These are phyloP conservation scores for Clarireedia hainanense DNA, from an alignment of 2,329 filamentous ascomycete genomes.

Conservation along the genomic window DNA sequence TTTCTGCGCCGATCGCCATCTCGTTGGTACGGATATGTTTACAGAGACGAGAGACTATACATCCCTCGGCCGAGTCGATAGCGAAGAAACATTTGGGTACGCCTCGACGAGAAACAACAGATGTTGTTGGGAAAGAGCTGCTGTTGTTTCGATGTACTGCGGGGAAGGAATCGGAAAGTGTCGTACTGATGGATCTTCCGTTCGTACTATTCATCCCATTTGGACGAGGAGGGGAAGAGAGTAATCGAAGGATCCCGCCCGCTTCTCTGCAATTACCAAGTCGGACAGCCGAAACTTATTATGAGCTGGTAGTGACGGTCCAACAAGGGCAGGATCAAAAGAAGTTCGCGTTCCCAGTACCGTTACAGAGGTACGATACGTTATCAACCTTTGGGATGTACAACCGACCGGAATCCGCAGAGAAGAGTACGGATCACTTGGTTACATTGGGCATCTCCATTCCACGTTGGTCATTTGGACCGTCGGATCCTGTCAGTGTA, in stretches of 20 bases:
- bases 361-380: constrained; percentile 88
- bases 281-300: constrained; percentile 92
- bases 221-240: constrained; percentile 82
- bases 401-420: constrained; percentile 85
- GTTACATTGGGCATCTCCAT: constrained; percentile 88
- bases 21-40: constrained; percentile 92
- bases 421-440: constrained; percentile 79
- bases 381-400: constrained; percentile 99
- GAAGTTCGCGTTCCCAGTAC: constrained; percentile 86
- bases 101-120: constrained; percentile 80
- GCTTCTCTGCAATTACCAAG: constrained; percentile 85
- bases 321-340: constrained; percentile 87
- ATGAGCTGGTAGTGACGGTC: constrained; percentile 92
- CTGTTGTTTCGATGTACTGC: constrained; percentile 79
- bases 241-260: constrained; percentile 81
- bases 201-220: constrained; percentile 98
- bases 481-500: constrained; percentile 87
- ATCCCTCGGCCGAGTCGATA: constrained; percentile 89
- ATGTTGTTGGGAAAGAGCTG: constrained; percentile 94
- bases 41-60: constrained; percentile 90
- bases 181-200: constrained; percentile 92
- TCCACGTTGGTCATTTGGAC: constrained; percentile 93
- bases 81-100: constrained; percentile 87
- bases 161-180: constrained; percentile 77
- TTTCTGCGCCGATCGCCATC: constrained; percentile 81